Evolutionary conservation across 306 rosid genomes (phyloP).

Genomic region (Lotus japonicus): DNA sequence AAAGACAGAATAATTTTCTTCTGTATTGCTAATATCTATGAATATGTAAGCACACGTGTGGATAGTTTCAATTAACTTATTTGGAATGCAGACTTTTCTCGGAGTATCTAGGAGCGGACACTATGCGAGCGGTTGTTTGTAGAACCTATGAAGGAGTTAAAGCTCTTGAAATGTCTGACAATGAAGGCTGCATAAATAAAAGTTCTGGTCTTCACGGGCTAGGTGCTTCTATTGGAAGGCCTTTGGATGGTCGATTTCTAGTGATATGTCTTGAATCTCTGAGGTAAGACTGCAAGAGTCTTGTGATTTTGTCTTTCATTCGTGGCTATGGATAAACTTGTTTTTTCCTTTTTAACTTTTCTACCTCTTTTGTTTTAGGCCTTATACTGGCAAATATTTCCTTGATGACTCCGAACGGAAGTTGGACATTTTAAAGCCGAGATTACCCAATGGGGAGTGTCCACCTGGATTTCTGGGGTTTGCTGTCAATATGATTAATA

Average conservation of each 20-base stretch:
- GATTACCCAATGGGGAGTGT: slow-evolving; percentile 63
- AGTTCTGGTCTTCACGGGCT: slow-evolving; percentile 66
- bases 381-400: slow-evolving; percentile 59
- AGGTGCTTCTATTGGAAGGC: slow-evolving; percentile 59
- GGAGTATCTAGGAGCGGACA: slow-evolving; percentile 70
- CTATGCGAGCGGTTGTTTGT: slow-evolving; percentile 80
- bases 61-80: slow-evolving; percentile 18
- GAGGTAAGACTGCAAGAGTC: slow-evolving; percentile 46
- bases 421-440: slow-evolving; percentile 75
- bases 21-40: slow-evolving; percentile 3
- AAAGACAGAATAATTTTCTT: background rate
- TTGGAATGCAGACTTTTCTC: slow-evolving; percentile 69
- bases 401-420: slow-evolving; percentile 60
- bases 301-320: slow-evolving; percentile 1
- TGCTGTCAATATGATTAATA: slow-evolving; percentile 77
- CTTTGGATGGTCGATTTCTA: slow-evolving; percentile 60
- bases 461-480: slow-evolving; percentile 80
- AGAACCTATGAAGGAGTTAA: slow-evolving; percentile 62
- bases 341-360: background rate
- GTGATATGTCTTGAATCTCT: slow-evolving; percentile 75
- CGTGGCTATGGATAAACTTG: slow-evolving; percentile 18
- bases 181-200: slow-evolving; percentile 48
- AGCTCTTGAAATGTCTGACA: slow-evolving; percentile 70
- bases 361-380: slow-evolving; percentile 31
- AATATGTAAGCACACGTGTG: background rate